A percentile compares a stretch with the other conserved stretches of the same genome.
Evolutionary conservation across 441 rosid genomes (phyloP).

Genomic region (Gossypium trilobum): DNA sequence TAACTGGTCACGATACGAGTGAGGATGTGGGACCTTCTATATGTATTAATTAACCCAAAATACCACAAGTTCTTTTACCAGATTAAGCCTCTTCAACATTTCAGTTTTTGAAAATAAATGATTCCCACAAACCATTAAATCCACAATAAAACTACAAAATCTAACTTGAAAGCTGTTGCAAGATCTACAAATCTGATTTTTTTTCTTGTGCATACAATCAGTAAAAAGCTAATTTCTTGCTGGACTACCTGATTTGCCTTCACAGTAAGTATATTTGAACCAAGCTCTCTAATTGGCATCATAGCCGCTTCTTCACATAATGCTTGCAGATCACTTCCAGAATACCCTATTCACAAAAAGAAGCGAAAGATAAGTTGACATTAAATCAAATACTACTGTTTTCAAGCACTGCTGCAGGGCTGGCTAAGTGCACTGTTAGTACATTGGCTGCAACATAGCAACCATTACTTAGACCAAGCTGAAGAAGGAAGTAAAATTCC

Average conservation of each 20-base stretch:
- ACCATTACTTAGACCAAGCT: background rate
- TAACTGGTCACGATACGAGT: background rate
- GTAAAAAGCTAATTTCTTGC: background rate
- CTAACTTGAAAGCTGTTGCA: background rate
- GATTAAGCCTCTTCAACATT: background rate
- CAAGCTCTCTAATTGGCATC: slow-evolving; percentile 97
- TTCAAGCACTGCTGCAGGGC: background rate
- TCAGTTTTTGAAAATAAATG: background rate
- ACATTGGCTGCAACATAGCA: background rate
- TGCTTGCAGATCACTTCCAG: slow-evolving; percentile 95
- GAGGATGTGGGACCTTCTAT: background rate
- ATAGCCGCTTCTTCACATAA: slow-evolving; percentile 96
- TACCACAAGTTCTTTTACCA: background rate
- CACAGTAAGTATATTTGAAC: slow-evolving; percentile 61
- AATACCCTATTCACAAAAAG: slow-evolving; percentile 51
- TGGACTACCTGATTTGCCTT: slow-evolving; percentile 69
- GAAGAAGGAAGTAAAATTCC: background rate
- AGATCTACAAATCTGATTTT: background rate
- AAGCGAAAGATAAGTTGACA: background rate
- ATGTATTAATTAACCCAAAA: background rate
- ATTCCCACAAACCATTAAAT: background rate
- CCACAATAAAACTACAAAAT: background rate
- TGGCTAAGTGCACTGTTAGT: background rate
- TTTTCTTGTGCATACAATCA: background rate
- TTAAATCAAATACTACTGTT: background rate